Percentiles rank a stretch among this genome's conserved stretches.
These are phyloP conservation scores for Gigaspora rosea DNA, from an alignment of 192 early-diverging fungal species.

Conservation along the genomic window DNA sequence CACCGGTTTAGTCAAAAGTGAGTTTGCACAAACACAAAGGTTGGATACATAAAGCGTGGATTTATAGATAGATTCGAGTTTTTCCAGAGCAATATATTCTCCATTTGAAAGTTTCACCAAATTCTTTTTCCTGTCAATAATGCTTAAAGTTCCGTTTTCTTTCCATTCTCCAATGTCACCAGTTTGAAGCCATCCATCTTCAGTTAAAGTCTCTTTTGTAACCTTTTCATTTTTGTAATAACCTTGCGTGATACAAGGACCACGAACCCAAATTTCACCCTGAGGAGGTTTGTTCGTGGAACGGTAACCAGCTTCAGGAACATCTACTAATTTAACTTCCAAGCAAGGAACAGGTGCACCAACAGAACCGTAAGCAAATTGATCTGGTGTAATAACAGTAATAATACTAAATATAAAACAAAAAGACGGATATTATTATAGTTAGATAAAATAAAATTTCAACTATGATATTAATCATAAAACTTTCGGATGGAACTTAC, in stretches of 20 bases:
- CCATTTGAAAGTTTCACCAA: slow-evolving; percentile 90
- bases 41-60: slow-evolving; percentile 70
- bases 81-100: slow-evolving; percentile 94
- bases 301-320: slow-evolving; percentile 62
- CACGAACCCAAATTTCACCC: slow-evolving; percentile 87
- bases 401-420: too few species aligned
- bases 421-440: too few species aligned
- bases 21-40: slow-evolving; percentile 76
- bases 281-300: slow-evolving; percentile 63
- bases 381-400: slow-evolving; percentile 48
- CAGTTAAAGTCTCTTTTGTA: slow-evolving; percentile 67
- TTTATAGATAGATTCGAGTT: slow-evolving; percentile 90
- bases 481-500: neutral
- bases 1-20: slow-evolving; percentile 68
- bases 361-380: slow-evolving; percentile 61
- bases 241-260: slow-evolving; percentile 73
- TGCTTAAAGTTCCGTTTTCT: slow-evolving; percentile 70
- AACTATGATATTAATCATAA: neutral
- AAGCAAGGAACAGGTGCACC: slow-evolving; percentile 75
- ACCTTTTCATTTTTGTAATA: slow-evolving; percentile 76
- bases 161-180: slow-evolving; percentile 91
- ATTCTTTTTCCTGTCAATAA: slow-evolving; percentile 95
- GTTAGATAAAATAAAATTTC: neutral
- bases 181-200: slow-evolving; percentile 85
- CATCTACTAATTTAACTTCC: slow-evolving; percentile 82